These are phyloP conservation scores for Solanum habrochaites DNA, from an alignment of 257 asterid species.

Conservation along the genomic window DNA sequence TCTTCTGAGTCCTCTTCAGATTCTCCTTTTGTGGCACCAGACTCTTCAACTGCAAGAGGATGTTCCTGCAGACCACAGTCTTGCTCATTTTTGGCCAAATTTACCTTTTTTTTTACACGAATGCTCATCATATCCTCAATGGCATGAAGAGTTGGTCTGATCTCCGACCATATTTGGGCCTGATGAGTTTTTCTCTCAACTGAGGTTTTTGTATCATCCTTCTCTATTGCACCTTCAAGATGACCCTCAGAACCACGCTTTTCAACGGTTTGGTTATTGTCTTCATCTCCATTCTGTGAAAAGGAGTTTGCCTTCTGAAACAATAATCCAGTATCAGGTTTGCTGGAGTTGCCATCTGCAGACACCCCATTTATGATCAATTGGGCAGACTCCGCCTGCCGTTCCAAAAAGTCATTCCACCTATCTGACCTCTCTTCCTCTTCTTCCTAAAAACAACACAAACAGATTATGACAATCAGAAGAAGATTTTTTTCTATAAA, in stretches of 20 bases:
- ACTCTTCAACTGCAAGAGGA: background rate
- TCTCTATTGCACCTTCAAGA: slow-evolving; percentile 9
- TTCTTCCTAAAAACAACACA: slow-evolving; percentile 50
- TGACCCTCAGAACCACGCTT: background rate
- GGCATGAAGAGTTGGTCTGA: slow-evolving; percentile 57
- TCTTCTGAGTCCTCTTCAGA: slow-evolving; percentile 89
- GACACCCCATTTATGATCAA: slow-evolving; percentile 23
- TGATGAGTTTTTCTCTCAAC: slow-evolving; percentile 29
- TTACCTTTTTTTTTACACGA: slow-evolving; percentile 42
- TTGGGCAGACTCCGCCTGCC: slow-evolving; percentile 44
- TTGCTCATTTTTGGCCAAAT: slow-evolving; percentile 20
- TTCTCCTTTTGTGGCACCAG: slow-evolving; percentile 13
- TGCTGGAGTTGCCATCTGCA: slow-evolving; percentile 1
- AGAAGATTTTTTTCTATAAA: background rate
- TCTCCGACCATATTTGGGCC: slow-evolving; percentile 61
- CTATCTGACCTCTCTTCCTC: slow-evolving; percentile 92
- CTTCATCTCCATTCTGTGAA: slow-evolving; percentile 10
- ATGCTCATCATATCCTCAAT: slow-evolving; percentile 73
- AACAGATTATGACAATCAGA: background rate
- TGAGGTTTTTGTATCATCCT: slow-evolving; percentile 18
- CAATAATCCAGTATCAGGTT: slow-evolving; percentile 16
- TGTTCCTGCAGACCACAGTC: background rate
- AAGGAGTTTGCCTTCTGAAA: slow-evolving; percentile 15
- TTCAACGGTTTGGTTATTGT: background rate
- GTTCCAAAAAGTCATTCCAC: slow-evolving; percentile 64